These are phyloP conservation scores for Solanum hybrid DNA, from an alignment of 305 asterid genomes.

Conservation along the genomic window DNA sequence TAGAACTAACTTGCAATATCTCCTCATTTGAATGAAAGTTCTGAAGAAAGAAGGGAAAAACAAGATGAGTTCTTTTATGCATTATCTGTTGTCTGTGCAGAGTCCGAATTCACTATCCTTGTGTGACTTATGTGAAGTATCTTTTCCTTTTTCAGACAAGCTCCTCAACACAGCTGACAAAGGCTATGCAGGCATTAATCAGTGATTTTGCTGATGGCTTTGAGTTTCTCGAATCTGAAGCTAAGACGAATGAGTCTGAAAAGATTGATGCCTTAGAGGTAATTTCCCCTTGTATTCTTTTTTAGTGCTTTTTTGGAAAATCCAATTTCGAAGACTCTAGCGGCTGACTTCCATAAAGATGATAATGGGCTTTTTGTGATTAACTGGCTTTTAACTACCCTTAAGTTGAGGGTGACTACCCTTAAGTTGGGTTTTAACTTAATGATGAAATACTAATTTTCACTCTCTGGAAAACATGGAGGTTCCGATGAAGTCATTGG, in stretches of 20 bases:
- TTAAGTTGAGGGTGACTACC: neutral
- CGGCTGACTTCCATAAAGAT: neutral
- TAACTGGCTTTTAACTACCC: neutral
- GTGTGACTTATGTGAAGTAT: neutral
- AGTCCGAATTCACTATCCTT: neutral
- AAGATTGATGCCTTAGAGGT: slow-evolving; percentile 96
- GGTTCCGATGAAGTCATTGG: neutral
- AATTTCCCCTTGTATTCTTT: neutral
- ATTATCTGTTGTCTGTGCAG: neutral
- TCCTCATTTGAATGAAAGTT: neutral
- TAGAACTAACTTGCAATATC: neutral
- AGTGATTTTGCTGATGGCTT: slow-evolving; percentile 54
- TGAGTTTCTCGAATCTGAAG: slow-evolving; percentile 53
- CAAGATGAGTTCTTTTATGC: neutral
- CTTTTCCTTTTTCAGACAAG: slow-evolving; percentile 41
- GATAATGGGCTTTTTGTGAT: neutral
- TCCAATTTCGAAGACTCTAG: neutral
- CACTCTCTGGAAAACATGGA: neutral
- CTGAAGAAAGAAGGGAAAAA: neutral
- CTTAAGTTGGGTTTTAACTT: neutral
- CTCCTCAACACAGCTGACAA: slow-evolving; percentile 55
- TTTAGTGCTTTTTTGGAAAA: neutral
- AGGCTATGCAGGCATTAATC: slow-evolving; percentile 53
- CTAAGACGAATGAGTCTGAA: slow-evolving; percentile 57
- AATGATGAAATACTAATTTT: neutral